phyloP scores from a whole-genome alignment of 495 filamentous ascomycete genomes.

The Neurospora pannonica region DNA sequence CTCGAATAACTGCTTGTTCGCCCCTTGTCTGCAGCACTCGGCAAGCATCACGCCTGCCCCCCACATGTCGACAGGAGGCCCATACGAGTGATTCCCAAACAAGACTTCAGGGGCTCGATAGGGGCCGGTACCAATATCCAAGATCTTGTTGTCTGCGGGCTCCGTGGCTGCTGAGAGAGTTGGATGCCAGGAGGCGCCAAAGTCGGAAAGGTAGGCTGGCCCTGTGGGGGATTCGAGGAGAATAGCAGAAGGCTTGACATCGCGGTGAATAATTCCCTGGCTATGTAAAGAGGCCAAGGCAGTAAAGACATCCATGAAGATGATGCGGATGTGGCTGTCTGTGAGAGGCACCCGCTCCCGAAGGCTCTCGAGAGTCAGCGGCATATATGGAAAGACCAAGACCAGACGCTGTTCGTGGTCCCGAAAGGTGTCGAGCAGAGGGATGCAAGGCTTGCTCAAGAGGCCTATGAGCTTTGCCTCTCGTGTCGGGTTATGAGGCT shows the following conservation, averaged over 20 bases:
- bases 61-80: slow-evolving; percentile 73
- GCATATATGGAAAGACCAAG: slow-evolving; percentile 77
- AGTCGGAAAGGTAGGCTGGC: slow-evolving; percentile 74
- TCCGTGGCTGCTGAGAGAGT: slow-evolving; percentile 49
- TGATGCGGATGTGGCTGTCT: slow-evolving; percentile 28
- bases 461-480: slow-evolving; percentile 64
- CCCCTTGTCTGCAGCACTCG: slow-evolving; percentile 47
- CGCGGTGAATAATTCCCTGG: slow-evolving; percentile 75
- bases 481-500: slow-evolving; percentile 70
- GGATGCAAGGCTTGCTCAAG: slow-evolving; percentile 44
- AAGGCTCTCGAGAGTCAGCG: slow-evolving; percentile 56
- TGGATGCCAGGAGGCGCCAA: slow-evolving; percentile 81
- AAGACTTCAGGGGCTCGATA: slow-evolving; percentile 88
- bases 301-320: slow-evolving; percentile 58
- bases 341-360: slow-evolving; percentile 41
- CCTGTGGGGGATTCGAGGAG: slow-evolving; percentile 59
- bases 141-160: slow-evolving; percentile 59
- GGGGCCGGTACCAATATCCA: slow-evolving; percentile 85
- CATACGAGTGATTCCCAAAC: slow-evolving; percentile 73
- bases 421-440: slow-evolving; percentile 58
- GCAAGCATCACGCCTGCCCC: slow-evolving; percentile 77
- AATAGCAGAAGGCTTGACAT: slow-evolving; percentile 89
- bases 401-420: slow-evolving; percentile 62
- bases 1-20: slow-evolving; percentile 59
- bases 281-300: slow-evolving; percentile 65